phyloP scores from a whole-genome alignment of 2,329 filamentous ascomycete genomes.

The Trichoderma sp. region DNA sequence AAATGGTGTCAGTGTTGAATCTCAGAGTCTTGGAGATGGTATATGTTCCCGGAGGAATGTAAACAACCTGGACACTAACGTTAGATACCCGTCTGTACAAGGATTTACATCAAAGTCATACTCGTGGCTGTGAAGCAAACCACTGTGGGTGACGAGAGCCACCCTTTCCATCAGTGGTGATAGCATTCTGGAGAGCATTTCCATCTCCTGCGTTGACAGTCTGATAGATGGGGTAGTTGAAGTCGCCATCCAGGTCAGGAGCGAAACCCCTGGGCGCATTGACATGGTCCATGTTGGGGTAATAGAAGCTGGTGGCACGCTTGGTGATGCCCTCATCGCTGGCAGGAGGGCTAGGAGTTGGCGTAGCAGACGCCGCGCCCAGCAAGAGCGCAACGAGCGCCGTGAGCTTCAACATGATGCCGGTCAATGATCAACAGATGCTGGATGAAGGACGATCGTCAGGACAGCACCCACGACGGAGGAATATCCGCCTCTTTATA shows the following conservation, averaged over 20 bases:
- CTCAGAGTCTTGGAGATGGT: slow-evolving; percentile 40
- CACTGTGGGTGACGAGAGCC: slow-evolving; percentile 38
- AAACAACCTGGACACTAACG: slow-evolving; percentile 36
- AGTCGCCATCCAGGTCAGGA: slow-evolving; percentile 42
- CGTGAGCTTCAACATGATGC: slow-evolving; percentile 26
- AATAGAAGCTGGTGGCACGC: slow-evolving; percentile 40
- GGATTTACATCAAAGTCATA: neutral
- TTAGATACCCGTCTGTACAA: neutral
- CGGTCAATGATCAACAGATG: neutral
- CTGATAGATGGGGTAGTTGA: slow-evolving; percentile 41
- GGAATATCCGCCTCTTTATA: neutral
- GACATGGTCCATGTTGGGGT: slow-evolving; percentile 45
- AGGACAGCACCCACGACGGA: neutral
- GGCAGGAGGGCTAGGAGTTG: slow-evolving; percentile 16
- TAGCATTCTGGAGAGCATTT: slow-evolving; percentile 41
- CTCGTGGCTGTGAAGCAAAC: slow-evolving; percentile 47
- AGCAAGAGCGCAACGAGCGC: slow-evolving; percentile 24
- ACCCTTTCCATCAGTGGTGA: slow-evolving; percentile 39
- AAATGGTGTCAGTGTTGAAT: slow-evolving; percentile 47
- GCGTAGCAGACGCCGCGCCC: slow-evolving; percentile 25
- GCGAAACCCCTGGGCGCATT: slow-evolving; percentile 40
- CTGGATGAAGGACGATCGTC: neutral
- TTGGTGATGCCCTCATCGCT: slow-evolving; percentile 21
- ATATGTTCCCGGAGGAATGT: slow-evolving; percentile 47
- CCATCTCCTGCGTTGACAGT: slow-evolving; percentile 41